Conservation (phyloP, 129 eudicot species). For the Flaveria bidentis region DNA sequence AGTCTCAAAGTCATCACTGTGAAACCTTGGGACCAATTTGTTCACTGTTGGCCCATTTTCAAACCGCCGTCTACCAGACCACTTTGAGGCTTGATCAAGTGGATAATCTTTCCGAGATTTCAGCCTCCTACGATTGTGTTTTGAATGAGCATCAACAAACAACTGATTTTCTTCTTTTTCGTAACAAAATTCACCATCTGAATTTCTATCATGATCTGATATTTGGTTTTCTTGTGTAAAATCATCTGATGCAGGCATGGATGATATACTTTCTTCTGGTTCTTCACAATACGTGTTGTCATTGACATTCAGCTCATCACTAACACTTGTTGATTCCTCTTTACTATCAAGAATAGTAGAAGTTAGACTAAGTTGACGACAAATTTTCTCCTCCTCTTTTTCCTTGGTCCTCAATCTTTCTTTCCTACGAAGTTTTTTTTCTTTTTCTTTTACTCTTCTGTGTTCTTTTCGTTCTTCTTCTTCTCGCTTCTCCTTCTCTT, state of each 20-base stretch:
- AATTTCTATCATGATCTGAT: conserved; percentile 40
- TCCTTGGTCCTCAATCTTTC: conserved; percentile 83
- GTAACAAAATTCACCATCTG: conserved; percentile 38
- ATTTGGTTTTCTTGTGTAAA: conserved; percentile 30
- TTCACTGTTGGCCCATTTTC: conserved; percentile 45
- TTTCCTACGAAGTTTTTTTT: conserved; percentile 86
- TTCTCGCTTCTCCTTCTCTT: conserved; percentile 91
- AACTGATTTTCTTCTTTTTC: conserved; percentile 41
- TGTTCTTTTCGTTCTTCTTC: conserved; percentile 95
- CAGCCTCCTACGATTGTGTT: conserved; percentile 52
- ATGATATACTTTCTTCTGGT: conserved; percentile 52
- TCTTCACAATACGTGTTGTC: conserved; percentile 43
- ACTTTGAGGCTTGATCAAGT: conserved; percentile 41
- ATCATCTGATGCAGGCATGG: conserved; percentile 52
- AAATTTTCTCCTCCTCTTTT: conserved; percentile 58
- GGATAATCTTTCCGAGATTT: conserved; percentile 43
- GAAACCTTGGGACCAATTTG: conserved; percentile 51
- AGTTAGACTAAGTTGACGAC: conserved; percentile 37
- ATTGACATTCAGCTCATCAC: conserved; percentile 40
- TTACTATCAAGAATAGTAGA: conserved; percentile 28
- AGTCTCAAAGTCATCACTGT: conserved; percentile 48
- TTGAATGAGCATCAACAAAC: conserved; percentile 44
- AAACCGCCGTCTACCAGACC: conserved; percentile 55
- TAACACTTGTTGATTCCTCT: conserved; percentile 35
- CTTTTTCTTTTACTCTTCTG: conserved; percentile 74